Conservation (phyloP, 2,329 filamentous ascomycete species). For the Pyrenophora teres region DNA sequence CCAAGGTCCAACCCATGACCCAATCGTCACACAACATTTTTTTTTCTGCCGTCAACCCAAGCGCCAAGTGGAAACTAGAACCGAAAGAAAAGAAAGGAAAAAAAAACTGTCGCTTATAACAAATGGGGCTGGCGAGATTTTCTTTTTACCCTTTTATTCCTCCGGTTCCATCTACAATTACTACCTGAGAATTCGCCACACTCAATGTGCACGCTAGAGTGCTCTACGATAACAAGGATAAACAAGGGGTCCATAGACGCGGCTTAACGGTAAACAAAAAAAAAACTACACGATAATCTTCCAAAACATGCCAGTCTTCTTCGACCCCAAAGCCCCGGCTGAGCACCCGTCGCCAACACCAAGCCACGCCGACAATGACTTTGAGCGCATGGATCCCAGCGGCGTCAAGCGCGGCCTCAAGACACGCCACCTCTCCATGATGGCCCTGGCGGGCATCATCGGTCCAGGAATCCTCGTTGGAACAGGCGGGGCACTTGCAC, state of each 20-base stretch:
- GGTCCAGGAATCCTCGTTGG: constrained; percentile 75
- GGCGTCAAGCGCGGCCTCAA: constrained; percentile 73
- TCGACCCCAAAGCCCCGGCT: constrained; percentile 24
- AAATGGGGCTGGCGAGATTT: neutral
- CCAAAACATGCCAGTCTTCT: constrained; percentile 24
- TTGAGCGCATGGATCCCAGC: constrained; percentile 58
- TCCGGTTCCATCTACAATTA: no score
- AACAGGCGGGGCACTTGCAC: constrained; percentile 69
- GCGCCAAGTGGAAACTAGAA: constrained; percentile 20
- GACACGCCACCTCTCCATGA: constrained; percentile 68
- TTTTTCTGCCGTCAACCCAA: neutral
- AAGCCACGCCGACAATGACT: constrained; percentile 34
- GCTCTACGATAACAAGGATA: no score
- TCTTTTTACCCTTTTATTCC: no score
- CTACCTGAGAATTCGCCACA: no score
- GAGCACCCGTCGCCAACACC: constrained; percentile 23
- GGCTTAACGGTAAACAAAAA: no score
- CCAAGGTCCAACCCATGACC: neutral
- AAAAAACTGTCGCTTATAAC: constrained; percentile 11
- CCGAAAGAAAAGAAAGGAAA: no score
- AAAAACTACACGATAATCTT: neutral
- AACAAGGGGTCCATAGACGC: no score
- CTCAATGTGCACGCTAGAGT: no score
- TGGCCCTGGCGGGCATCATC: constrained; percentile 57
- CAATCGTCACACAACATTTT: constrained; percentile 1